These are phyloP conservation scores for Fusarium sp. DNA, from an alignment of 2,329 filamentous ascomycete species.

Conservation along the genomic window DNA sequence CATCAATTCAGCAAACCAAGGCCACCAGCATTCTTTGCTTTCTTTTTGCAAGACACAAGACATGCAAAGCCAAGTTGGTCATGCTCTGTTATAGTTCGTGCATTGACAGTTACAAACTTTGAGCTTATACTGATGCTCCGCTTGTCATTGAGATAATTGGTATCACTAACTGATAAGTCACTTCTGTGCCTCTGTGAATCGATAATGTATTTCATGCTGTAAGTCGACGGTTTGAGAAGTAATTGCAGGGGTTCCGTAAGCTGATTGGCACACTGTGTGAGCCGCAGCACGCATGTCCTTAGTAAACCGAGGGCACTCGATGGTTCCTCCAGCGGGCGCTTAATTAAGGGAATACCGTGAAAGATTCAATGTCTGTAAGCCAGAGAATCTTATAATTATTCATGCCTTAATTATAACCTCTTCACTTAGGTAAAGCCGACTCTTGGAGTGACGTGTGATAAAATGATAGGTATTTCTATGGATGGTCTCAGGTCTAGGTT, in stretches of 20 bases:
- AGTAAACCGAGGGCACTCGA: background rate
- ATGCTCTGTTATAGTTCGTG: background rate
- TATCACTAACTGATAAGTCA: slow-evolving; percentile 6
- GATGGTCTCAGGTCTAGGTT: background rate
- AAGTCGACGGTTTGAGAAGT: slow-evolving; percentile 34
- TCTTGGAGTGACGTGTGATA: background rate
- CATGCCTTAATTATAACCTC: accelerated
- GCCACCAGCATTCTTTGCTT: slow-evolving; percentile 16
- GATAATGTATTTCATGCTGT: slow-evolving; percentile 21
- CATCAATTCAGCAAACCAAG: background rate
- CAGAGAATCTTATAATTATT: accelerated
- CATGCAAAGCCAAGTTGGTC: background rate
- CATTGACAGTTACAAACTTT: background rate
- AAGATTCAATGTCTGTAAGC: background rate
- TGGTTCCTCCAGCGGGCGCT: background rate
- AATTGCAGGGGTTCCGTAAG: slow-evolving; percentile 26
- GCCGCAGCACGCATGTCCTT: background rate
- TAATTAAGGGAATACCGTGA: background rate
- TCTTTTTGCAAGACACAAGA: slow-evolving; percentile 2
- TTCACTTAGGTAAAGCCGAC: no score
- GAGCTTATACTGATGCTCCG: background rate
- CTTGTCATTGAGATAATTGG: background rate
- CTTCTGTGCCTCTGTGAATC: slow-evolving; percentile 10
- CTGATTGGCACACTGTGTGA: slow-evolving; percentile 18
- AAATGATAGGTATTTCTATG: background rate